phyloP scores from a whole-genome alignment of 768 basidiomycete genomes.

The Boletus tylopilopsis region DNA sequence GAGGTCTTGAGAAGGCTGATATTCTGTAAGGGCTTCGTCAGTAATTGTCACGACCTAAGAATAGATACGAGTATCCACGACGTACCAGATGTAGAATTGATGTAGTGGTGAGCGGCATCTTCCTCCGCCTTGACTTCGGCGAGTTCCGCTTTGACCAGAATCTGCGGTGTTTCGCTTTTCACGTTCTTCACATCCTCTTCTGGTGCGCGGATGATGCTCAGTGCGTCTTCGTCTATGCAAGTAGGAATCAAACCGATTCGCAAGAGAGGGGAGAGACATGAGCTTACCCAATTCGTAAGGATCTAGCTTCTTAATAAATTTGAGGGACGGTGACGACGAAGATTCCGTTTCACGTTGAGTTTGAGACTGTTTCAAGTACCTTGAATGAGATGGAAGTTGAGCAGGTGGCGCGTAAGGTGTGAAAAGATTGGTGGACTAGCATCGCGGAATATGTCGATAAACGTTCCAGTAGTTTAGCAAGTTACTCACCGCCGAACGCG shows the following conservation, averaged over 20 bases:
- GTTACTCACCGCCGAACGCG: conserved; percentile 6
- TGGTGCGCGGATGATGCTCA: conserved; percentile 8
- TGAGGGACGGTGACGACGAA: conserved; percentile 4
- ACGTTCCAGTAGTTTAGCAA: background rate
- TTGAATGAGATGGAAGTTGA: conserved; percentile 18
- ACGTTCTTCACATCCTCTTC: conserved; percentile 1
- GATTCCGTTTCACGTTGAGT: background rate
- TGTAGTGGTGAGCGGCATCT: background rate
- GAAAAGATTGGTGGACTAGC: conserved; percentile 18
- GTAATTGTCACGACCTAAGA: background rate
- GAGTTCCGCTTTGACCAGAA: conserved; percentile 6
- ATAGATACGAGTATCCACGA: background rate
- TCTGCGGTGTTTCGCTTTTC: background rate
- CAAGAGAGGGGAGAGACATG: background rate
- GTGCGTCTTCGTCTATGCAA: conserved; percentile 24
- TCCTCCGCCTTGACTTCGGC: conserved; percentile 7
- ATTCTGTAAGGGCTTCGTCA: background rate
- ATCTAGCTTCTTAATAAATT: conserved; percentile 26
- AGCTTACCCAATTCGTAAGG: conserved; percentile 26
- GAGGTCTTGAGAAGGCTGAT: conserved; percentile 14
- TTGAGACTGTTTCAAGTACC: background rate
- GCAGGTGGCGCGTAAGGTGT: conserved; percentile 24
- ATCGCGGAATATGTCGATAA: background rate
- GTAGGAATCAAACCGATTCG: background rate
- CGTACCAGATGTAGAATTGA: background rate